These are phyloP conservation scores for Skeletonema grethae DNA, from an alignment of 108 stramenopile genomes.

Conservation along the genomic window DNA sequence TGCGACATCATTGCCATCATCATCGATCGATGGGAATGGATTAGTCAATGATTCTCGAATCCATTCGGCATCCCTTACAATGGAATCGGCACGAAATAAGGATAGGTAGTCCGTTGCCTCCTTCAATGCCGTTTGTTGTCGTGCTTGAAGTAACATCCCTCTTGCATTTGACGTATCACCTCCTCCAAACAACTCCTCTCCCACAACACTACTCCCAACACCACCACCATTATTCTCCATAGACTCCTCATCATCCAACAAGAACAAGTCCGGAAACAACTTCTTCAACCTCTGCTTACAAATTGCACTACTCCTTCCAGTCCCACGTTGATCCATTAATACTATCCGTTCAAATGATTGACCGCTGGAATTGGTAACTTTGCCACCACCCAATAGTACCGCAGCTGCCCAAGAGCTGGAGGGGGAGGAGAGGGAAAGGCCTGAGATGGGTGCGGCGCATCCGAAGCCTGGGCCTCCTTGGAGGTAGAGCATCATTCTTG, in stretches of 20 bases:
- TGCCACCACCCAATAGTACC: constrained; percentile 54
- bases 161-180: neutral
- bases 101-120: constrained; percentile 76
- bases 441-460: constrained; percentile 67
- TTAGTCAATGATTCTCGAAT: constrained; percentile 69
- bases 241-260: constrained; percentile 46
- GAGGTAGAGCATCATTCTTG: constrained; percentile 72
- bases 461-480: constrained; percentile 95
- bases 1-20: neutral
- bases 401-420: constrained; percentile 69
- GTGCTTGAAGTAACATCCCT: constrained; percentile 29
- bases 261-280: constrained; percentile 79
- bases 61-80: constrained; percentile 89
- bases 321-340: constrained; percentile 95
- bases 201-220: constrained; percentile 13
- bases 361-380: constrained; percentile 32
- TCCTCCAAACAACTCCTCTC: constrained; percentile 4
- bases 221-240: too few species aligned
- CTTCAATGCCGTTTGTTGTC: constrained; percentile 47
- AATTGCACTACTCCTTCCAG: constrained; percentile 81
- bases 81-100: constrained; percentile 88
- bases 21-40: constrained; percentile 23
- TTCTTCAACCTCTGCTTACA: constrained; percentile 73
- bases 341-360: constrained; percentile 67
- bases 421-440: constrained; percentile 49